Evolutionary conservation across 2,329 filamentous ascomycete species (phyloP).

Genomic region (Microdochium bolleyi): DNA sequence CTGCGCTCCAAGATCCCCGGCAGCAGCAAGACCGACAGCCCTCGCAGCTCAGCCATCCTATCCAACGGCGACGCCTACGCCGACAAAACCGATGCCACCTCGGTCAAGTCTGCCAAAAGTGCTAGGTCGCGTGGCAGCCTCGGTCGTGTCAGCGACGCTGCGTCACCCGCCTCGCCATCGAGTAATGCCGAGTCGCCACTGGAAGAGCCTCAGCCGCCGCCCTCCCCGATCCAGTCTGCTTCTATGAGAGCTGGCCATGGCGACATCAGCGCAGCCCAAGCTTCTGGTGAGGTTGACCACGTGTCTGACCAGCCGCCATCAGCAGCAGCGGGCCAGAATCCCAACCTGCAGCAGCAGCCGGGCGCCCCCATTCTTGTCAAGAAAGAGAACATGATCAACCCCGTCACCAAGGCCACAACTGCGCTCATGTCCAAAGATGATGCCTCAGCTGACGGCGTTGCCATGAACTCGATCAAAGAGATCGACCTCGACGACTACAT

Average conservation of each 20-base stretch:
- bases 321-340: constrained; percentile 49
- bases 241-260: constrained; percentile 67
- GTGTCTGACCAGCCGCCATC: constrained; percentile 86
- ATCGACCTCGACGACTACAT: constrained; percentile 98
- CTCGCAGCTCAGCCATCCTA: constrained; percentile 64
- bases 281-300: constrained; percentile 84
- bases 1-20: constrained; percentile 87
- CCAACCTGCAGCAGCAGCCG: constrained; percentile 54
- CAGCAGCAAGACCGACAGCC: constrained; percentile 66
- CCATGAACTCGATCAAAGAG: constrained; percentile 84
- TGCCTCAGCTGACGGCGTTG: constrained; percentile 48
- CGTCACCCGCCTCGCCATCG: constrained; percentile 31
- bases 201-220: constrained; percentile 55
- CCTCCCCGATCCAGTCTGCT: constrained; percentile 78
- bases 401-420: constrained; percentile 42
- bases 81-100: constrained; percentile 67
- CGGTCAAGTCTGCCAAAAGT: constrained; percentile 64
- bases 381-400: constrained; percentile 63
- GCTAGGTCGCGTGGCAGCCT: constrained; percentile 39
- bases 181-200: constrained; percentile 33
- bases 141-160: constrained; percentile 32
- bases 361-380: constrained; percentile 87
- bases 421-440: constrained; percentile 39
- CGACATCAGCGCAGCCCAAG: constrained; percentile 72
- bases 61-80: constrained; percentile 46